Evolutionary conservation across 2,329 filamentous ascomycete genomes (phyloP).

Genomic region (Torrubiella hemipterigena): DNA sequence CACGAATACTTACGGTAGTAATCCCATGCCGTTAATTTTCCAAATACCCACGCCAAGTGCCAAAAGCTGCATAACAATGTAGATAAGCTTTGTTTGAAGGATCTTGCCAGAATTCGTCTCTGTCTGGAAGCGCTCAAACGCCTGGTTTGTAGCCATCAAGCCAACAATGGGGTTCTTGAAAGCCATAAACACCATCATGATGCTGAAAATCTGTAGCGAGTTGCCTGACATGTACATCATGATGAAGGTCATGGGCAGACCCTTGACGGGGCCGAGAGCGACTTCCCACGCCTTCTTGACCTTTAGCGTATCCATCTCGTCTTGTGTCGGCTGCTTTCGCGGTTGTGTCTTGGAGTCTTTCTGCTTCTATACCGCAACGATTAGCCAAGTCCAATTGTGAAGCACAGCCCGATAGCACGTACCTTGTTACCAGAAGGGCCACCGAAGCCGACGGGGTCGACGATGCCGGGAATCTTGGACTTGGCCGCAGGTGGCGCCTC

Average conservation of each 20-base stretch:
- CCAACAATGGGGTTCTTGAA: slow-evolving; percentile 94
- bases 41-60: slow-evolving; percentile 79
- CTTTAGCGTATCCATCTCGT: slow-evolving; percentile 91
- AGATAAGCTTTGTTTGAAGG: slow-evolving; percentile 74
- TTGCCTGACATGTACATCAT: slow-evolving; percentile 99
- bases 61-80: slow-evolving; percentile 75
- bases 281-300: slow-evolving; percentile 99
- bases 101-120: slow-evolving; percentile 63
- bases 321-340: slow-evolving; percentile 58
- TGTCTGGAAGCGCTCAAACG: slow-evolving; percentile 86
- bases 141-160: slow-evolving; percentile 67
- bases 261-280: slow-evolving; percentile 84
- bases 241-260: slow-evolving; percentile 93
- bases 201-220: slow-evolving; percentile 95
- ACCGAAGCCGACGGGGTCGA: slow-evolving; percentile 78
- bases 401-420: slow-evolving; percentile 9
- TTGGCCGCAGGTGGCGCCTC: slow-evolving; percentile 55
- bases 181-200: slow-evolving; percentile 99
- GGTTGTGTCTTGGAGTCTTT: slow-evolving; percentile 35
- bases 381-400: slow-evolving; percentile 4
- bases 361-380: slow-evolving; percentile 27
- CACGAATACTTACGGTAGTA: slow-evolving; percentile 61
- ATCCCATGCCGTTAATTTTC: slow-evolving; percentile 94
- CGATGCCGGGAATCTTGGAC: slow-evolving; percentile 54
- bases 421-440: slow-evolving; percentile 47